phyloP scores from a whole-genome alignment of 768 basidiomycete species.

The Leucosporidium scottii region DNA sequence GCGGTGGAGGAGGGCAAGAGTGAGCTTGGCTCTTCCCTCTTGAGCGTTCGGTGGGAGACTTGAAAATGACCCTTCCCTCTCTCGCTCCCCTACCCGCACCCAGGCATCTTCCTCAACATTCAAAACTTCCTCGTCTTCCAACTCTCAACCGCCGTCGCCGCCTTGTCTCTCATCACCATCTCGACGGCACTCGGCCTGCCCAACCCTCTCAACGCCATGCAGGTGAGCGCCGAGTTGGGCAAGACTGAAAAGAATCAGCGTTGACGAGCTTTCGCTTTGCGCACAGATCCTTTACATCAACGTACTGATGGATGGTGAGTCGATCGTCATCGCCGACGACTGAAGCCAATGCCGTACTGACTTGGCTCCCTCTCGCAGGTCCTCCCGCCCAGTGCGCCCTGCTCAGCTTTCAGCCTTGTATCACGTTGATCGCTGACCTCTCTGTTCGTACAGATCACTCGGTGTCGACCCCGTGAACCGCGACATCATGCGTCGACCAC shows the following conservation, averaged over 20 bases:
- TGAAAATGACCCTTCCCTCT: too few species aligned
- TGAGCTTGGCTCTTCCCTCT: slow-evolving; percentile 21
- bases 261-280: not conserved
- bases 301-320: slow-evolving; percentile 86
- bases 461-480: slow-evolving; percentile 95
- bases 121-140: slow-evolving; percentile 98
- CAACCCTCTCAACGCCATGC: slow-evolving; percentile 95
- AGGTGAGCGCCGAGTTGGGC: slow-evolving; percentile 9
- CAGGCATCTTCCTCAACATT: slow-evolving; percentile 98
- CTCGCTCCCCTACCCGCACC: not conserved
- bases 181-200: slow-evolving; percentile 81
- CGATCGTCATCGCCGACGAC: not conserved
- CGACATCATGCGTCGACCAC: slow-evolving; percentile 84
- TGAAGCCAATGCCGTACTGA: not conserved
- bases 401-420: not conserved
- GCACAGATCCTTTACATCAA: slow-evolving; percentile 90
- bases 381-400: slow-evolving; percentile 67
- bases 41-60: too few species aligned
- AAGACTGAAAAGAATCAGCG: not conserved
- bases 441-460: slow-evolving; percentile 49
- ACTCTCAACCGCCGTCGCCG: slow-evolving; percentile 93
- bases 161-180: slow-evolving; percentile 86
- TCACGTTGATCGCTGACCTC: not conserved
- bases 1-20: slow-evolving; percentile 57
- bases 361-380: slow-evolving; percentile 44